Conservation (phyloP, 495 filamentous ascomycete genomes). For the Penicillium psychrofluorescens region DNA sequence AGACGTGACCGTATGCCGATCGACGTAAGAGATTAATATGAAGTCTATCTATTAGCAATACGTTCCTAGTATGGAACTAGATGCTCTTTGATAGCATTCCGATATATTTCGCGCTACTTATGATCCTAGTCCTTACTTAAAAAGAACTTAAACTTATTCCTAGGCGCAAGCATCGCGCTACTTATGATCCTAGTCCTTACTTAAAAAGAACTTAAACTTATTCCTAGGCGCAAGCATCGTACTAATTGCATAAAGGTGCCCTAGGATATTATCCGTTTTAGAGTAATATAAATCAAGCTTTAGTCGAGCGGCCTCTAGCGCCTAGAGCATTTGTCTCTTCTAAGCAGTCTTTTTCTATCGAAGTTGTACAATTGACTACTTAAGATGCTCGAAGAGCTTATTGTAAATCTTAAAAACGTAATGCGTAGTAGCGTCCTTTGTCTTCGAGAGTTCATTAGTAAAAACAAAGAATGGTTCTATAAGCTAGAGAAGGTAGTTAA, state of each 20-base stretch:
- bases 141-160: too few relatives aligned
- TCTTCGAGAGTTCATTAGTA: conserved; percentile 1
- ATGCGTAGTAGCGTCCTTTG: not conserved
- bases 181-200: conserved; percentile 1
- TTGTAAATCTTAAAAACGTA: conserved; percentile 3
- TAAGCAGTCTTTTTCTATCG: not conserved
- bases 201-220: conserved; percentile 2
- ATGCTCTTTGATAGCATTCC: not conserved
- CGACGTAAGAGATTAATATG: not conserved
- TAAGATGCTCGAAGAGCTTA: not conserved
- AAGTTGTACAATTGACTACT: not conserved
- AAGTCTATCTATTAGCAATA: not conserved
- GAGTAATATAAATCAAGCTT: not conserved
- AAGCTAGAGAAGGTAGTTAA: not conserved
- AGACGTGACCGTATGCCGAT: not conserved
- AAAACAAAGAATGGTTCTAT: not conserved
- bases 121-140: too few relatives aligned
- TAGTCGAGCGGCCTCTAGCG: not conserved
- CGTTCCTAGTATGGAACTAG: not conserved
- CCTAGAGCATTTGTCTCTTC: not conserved
- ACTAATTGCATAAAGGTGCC: conserved; percentile 1
- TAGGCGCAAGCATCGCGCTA: not conserved
- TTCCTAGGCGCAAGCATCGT: conserved; percentile 1
- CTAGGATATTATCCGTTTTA: conserved; percentile 1
- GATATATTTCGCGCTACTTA: too few relatives aligned